Base-by-base conservation (phyloP, 257 asterid genomes). In the Lycium ferocissimum region DNA sequence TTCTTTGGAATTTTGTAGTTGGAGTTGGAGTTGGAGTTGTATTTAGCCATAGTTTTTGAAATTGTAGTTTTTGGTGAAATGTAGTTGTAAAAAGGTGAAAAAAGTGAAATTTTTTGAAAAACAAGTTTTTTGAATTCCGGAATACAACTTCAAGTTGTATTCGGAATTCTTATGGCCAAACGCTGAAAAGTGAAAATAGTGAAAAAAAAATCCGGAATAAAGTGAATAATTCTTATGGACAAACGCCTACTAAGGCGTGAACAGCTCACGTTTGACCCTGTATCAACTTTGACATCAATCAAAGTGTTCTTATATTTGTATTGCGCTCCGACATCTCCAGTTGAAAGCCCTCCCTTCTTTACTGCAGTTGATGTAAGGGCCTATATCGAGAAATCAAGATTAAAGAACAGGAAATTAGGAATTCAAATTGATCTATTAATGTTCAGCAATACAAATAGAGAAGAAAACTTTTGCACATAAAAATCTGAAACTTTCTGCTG, bases 341-440 rank as follows among this genome's bases (percentile, higher is more conserved):
- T 92, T 59, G 98, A 90, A 80, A 93, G 92, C 65, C 96, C 97
- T 85, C 97, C 98, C 78, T 93, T 96, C 86, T 92, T 94, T 87
- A 92, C 94, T 0, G 97, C 90, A 70, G 98, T 87, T 86, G 99
- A 85, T 66, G 98, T 93, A 85, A 96, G 89, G 91, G 95, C 94
- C 99, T 96, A 84, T 79, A 88, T 86, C 66, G 14, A 76, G 82
- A 51, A 76, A 76, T 76, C 82, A 76, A 76, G 45, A 76, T 76
- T 51, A 76, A 51, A 76, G 47, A 76, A 38, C 47, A 33, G 14
- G 62, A 49, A 76, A 35, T 51, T 76, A 53, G 61, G 15, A 53
- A 76, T 26, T 59, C 45, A 51, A 76, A 53, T 26, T 51, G 82
- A 49, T 75, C 61, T 75, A 47, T 76, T 76, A 76, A 20, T 51